A percentile compares a stretch with the other conserved stretches of the same genome.
Evolutionary conservation across 257 asterid genomes (phyloP).

Genomic region (Leptodermis oblonga): DNA sequence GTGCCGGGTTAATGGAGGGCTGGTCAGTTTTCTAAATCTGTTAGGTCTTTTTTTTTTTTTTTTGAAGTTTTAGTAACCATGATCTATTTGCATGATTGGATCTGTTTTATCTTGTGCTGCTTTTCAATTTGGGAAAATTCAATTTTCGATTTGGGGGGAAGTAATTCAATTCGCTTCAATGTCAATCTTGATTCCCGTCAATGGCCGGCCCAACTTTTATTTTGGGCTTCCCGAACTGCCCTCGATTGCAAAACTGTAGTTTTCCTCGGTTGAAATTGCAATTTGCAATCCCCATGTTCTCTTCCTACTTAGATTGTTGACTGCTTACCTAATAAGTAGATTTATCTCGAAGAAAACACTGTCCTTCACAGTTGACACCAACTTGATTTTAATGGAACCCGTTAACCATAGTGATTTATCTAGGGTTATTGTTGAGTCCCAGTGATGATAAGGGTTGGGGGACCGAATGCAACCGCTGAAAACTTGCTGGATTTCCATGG

Average conservation of each 20-base stretch:
- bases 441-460: too few relatives aligned
- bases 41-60: background rate
- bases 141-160: background rate
- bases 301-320: background rate
- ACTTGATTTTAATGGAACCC: too few relatives aligned
- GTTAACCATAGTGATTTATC: too few relatives aligned
- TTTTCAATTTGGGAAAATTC: background rate
- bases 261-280: too few relatives aligned
- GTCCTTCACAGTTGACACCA: too few relatives aligned
- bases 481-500: too few relatives aligned
- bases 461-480: too few relatives aligned
- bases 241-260: too few relatives aligned
- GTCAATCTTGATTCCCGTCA: background rate
- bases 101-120: background rate
- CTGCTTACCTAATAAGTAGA: background rate
- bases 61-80: background rate
- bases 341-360: too few relatives aligned
- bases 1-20: slow-evolving; percentile 34
- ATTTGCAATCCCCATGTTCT: background rate
- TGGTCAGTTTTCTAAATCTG: slow-evolving; percentile 24
- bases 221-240: background rate
- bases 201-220: background rate
- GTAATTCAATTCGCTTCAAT: background rate
- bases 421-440: too few relatives aligned
- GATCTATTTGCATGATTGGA: background rate